phyloP scores from a whole-genome alignment of 768 basidiomycete genomes.

The Postia placenta region DNA sequence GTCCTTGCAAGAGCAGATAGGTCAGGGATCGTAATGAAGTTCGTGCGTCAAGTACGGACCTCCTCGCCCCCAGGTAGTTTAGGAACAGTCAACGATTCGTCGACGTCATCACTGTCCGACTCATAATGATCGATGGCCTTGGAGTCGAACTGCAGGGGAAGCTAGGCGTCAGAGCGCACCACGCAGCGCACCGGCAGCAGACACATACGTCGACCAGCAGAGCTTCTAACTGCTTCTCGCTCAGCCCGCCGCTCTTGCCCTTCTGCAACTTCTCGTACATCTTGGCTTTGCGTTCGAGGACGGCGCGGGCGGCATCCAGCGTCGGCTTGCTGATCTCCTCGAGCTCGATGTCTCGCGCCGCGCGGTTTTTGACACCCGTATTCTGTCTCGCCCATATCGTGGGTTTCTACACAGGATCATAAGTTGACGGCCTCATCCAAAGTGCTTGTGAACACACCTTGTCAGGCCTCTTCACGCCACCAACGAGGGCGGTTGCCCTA shows the following conservation, averaged over 20 bases:
- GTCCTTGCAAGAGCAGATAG: slow-evolving; percentile 32
- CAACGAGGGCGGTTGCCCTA: slow-evolving; percentile 43
- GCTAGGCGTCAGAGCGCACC: background rate
- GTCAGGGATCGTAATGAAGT: background rate
- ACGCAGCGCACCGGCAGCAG: background rate
- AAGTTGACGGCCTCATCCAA: background rate
- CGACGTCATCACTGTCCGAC: slow-evolving; percentile 70
- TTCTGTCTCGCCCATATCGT: slow-evolving; percentile 70
- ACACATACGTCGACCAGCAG: slow-evolving; percentile 71
- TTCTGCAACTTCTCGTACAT: slow-evolving; percentile 74
- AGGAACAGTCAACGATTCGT: slow-evolving; percentile 70
- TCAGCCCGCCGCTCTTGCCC: slow-evolving; percentile 75
- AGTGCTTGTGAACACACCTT: slow-evolving; percentile 42
- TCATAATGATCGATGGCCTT: slow-evolving; percentile 49
- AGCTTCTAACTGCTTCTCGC: slow-evolving; percentile 63
- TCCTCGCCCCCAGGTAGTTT: slow-evolving; percentile 34
- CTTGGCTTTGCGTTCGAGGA: slow-evolving; percentile 70
- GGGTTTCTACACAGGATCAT: slow-evolving; percentile 47
- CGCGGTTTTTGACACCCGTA: slow-evolving; percentile 62
- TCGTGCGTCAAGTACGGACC: slow-evolving; percentile 22
- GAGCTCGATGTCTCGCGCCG: slow-evolving; percentile 61
- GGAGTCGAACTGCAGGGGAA: slow-evolving; percentile 52
- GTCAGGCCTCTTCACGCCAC: slow-evolving; percentile 59
- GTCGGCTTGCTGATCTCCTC: slow-evolving; percentile 66
- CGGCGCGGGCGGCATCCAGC: slow-evolving; percentile 63